phyloP scores from a whole-genome alignment of 2,329 filamentous ascomycete species.

The Pyricularia sp. region DNA sequence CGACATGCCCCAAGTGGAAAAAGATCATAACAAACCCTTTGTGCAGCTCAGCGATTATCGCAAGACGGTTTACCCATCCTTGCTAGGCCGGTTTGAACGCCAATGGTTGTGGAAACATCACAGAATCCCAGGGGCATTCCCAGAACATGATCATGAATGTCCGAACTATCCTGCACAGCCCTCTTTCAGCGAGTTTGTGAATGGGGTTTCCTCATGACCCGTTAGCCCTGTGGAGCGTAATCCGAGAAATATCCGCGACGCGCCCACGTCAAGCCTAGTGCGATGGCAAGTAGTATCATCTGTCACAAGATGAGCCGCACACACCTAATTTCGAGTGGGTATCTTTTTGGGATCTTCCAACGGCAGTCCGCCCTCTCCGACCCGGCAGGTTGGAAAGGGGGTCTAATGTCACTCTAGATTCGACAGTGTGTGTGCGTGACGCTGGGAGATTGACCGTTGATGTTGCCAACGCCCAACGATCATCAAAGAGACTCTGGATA shows the following conservation, averaged over 20 bases:
- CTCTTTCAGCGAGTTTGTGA: background rate
- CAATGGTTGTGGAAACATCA: background rate
- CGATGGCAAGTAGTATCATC: background rate
- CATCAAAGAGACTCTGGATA: background rate
- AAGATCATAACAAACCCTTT: background rate
- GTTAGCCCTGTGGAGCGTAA: background rate
- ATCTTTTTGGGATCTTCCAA: background rate
- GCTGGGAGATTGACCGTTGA: background rate
- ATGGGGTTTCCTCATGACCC: background rate
- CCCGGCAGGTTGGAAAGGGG: background rate
- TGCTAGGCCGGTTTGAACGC: background rate
- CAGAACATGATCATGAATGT: background rate
- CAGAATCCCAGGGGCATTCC: background rate
- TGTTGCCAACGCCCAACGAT: background rate
- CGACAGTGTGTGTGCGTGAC: background rate
- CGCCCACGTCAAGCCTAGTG: background rate
- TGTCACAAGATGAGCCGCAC: background rate
- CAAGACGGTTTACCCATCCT: background rate
- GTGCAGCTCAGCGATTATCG: background rate
- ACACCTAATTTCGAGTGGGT: background rate
- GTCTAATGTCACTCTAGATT: background rate
- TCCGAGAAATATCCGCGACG: background rate
- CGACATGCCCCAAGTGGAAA: background rate
- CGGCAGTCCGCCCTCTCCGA: background rate
- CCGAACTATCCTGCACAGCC: background rate